Conservation (phyloP, 2,329 filamentous ascomycete species). For the Ophiostoma himal-ulmi region DNA sequence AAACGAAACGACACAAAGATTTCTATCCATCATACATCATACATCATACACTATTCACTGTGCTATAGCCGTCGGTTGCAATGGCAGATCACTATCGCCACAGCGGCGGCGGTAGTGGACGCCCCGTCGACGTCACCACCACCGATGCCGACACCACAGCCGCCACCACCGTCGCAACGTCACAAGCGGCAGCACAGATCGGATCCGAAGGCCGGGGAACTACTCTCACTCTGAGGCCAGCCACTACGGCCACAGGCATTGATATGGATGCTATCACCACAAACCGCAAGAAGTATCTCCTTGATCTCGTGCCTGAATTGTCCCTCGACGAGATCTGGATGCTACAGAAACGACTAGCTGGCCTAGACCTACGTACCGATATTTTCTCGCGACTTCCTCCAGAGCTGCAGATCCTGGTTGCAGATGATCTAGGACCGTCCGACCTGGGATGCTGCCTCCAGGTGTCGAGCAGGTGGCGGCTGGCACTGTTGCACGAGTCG, state of each 20-base stretch:
- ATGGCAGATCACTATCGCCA: background rate
- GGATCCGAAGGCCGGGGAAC: background rate
- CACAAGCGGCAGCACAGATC: slow-evolving; percentile 4
- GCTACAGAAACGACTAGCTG: slow-evolving; percentile 20
- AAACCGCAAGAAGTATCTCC: slow-evolving; percentile 22
- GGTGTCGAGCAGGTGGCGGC: slow-evolving; percentile 25
- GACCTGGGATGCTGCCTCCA: slow-evolving; percentile 25
- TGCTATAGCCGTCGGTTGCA: background rate
- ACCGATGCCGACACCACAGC: background rate
- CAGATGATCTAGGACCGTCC: slow-evolving; percentile 19
- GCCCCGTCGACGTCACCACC: background rate
- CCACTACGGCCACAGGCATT: background rate
- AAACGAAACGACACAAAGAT: background rate
- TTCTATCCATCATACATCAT: background rate
- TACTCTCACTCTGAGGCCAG: background rate
- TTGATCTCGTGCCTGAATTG: slow-evolving; percentile 18
- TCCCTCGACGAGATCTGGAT: slow-evolving; percentile 26
- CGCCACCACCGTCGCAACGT: background rate
- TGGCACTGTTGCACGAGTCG: slow-evolving; percentile 16
- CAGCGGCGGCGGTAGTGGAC: background rate
- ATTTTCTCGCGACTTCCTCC: slow-evolving; percentile 23
- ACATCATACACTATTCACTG: background rate
- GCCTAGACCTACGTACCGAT: slow-evolving; percentile 25
- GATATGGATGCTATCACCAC: background rate
- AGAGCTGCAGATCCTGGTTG: slow-evolving; percentile 26